Evolutionary conservation across 257 asterid genomes (phyloP).

Genomic region (Linderniella brevidens): DNA sequence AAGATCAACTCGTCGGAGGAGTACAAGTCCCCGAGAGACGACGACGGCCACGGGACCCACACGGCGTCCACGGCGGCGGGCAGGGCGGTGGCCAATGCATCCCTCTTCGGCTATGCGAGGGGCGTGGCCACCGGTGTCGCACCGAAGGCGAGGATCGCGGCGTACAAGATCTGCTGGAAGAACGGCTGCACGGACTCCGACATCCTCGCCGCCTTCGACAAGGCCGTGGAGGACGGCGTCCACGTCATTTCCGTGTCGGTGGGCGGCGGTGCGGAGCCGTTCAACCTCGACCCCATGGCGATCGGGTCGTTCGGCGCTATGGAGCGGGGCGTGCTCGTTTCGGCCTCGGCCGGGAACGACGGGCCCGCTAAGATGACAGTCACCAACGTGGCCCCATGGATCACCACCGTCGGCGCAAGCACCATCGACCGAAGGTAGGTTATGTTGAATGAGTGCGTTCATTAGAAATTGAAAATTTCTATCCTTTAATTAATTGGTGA

Average conservation of each 20-base stretch:
- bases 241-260: constrained; percentile 57
- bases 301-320: constrained; percentile 70
- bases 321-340: constrained; percentile 56
- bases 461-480: too few relatives aligned
- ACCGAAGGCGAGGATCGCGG: constrained; percentile 68
- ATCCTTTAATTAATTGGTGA: too few relatives aligned
- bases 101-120: constrained; percentile 43
- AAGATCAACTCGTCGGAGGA: constrained; percentile 18
- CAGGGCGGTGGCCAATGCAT: constrained; percentile 47
- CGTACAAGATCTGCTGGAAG: constrained; percentile 69
- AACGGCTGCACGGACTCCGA: constrained; percentile 74
- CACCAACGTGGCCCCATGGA: constrained; percentile 79
- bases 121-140: constrained; percentile 73
- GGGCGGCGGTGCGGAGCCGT: constrained; percentile 56
- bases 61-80: constrained; percentile 91
- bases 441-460: too few relatives aligned
- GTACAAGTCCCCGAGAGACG: constrained; percentile 41
- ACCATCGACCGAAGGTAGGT: constrained; percentile 38
- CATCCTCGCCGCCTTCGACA: constrained; percentile 65
- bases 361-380: constrained; percentile 59
- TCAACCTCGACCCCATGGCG: constrained; percentile 50
- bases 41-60: constrained; percentile 81
- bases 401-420: constrained; percentile 79
- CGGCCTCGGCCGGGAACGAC: constrained; percentile 78
- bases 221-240: constrained; percentile 81